A percentile compares a stretch with the other conserved stretches of the same genome.
Conservation (phyloP, 2,329 filamentous ascomycete genomes). For the Leptosphaerulina australis region DNA sequence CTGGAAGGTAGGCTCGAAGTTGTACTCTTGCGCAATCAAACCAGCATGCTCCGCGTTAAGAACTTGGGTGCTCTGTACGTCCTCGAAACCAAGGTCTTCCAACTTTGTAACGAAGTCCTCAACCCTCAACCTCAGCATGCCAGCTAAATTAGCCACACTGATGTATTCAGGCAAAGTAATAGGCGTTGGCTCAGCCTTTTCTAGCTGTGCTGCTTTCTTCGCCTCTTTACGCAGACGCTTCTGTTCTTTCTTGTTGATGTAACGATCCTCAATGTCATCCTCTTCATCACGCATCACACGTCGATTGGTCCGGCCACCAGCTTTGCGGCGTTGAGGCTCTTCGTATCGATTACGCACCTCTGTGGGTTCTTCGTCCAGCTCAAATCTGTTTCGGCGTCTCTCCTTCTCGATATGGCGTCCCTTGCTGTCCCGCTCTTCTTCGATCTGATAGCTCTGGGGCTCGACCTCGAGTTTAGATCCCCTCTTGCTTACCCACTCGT, state of each 20-base stretch:
- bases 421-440: constrained; percentile 24
- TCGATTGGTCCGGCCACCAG: constrained; percentile 22
- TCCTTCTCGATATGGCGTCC: constrained; percentile 30
- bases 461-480: constrained; percentile 23
- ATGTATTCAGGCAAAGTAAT: constrained; percentile 91
- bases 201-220: constrained; percentile 42
- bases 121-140: constrained; percentile 72
- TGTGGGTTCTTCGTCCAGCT: constrained; percentile 26
- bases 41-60: constrained; percentile 90
- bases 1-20: constrained; percentile 83
- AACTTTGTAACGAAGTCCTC: constrained; percentile 76
- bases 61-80: constrained; percentile 79
- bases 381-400: constrained; percentile 36
- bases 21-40: constrained; percentile 89
- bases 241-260: constrained; percentile 35
- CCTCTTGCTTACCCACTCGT: constrained; percentile 34
- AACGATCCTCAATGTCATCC: constrained; percentile 34
- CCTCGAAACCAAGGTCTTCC: constrained; percentile 89
- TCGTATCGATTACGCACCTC: constrained; percentile 39
- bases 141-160: constrained; percentile 80
- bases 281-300: constrained; percentile 35
- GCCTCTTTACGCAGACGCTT: constrained; percentile 44
- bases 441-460: constrained; percentile 12
- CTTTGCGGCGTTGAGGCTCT: constrained; percentile 36
- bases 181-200: constrained; percentile 39